Base-by-base conservation (phyloP, 2,329 filamentous ascomycete species). In the Epichloe elymi region DNA sequence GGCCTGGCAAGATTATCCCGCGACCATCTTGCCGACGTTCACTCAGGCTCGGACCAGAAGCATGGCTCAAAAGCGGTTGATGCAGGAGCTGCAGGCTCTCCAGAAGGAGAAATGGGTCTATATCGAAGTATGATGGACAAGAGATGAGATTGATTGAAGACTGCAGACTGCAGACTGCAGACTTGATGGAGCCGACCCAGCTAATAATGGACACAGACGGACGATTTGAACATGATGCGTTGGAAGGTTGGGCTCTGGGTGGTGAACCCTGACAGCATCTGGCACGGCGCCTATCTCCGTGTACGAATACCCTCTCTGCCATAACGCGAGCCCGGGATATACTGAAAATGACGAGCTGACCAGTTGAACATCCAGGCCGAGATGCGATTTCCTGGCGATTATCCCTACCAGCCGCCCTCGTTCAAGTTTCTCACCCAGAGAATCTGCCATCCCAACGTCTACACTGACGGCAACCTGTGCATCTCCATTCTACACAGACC, bases 401-500 rank as follows among this genome's bases (percentile, higher is more conserved):
- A 97, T 67, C 93, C 93, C 0, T 95, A 87, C 71, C 76, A 80
- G 41, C 91, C 91, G 30, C 91, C 91, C 26, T 85, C 84, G 51
- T 97, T 98, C 74, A 83, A 84, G 56, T 97, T 98, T 70, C 66
- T 81, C 17, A 70, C 73, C 20, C 78, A 76, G 36, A 82, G 86
- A 15, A 83, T 97, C 55, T 88, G 82, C 70, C 91, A 98, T 66
- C 91, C 91, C 3, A 98, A 98, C 66, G 83, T 98, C 62, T 97
- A 97, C 70, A 71, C 81, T 5, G 87, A 96, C 65, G 91, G 91
- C 60, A 84, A 84, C 58, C 78, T 97, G 43, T 97, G 93, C 73
- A 97, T 98, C 65, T 96, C 90, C 44, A 98, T 98, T 61, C 81
- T 98, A 11, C 91, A 98, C 68, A 79, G 81, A 17, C 89, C 93